phyloP scores from a whole-genome alignment of 2,329 filamentous ascomycete species.

The Akanthomyces uredinophilus region DNA sequence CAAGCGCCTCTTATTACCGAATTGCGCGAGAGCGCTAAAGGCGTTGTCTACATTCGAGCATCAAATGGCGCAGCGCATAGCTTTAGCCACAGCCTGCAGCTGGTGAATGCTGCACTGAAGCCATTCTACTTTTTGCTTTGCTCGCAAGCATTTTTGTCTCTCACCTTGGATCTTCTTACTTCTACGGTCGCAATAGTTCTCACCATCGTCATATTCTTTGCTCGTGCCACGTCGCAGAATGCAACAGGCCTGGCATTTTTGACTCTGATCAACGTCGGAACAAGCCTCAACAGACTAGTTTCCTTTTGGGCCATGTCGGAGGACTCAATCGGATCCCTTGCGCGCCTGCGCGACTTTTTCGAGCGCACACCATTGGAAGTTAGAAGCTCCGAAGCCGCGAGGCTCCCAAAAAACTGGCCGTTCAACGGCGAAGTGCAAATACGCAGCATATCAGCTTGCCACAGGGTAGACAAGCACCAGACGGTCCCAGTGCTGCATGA shows the following conservation, averaged over 20 bases:
- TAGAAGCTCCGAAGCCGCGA: background rate
- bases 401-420: background rate
- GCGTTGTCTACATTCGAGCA: background rate
- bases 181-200: background rate
- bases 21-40: background rate
- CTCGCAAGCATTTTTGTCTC: background rate
- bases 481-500: background rate
- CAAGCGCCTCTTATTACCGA: background rate
- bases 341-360: background rate
- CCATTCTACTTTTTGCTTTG: background rate
- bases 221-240: background rate
- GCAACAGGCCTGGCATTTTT: background rate
- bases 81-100: background rate
- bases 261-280: background rate
- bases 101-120: background rate
- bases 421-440: background rate
- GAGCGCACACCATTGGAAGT: background rate
- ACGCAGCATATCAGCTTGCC: background rate
- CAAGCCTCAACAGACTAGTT: background rate
- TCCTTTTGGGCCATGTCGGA: background rate
- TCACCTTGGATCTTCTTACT: background rate
- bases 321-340: background rate
- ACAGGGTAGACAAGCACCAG: background rate
- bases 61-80: background rate
- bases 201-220: background rate